Evolutionary conservation across 2,329 filamentous ascomycete genomes (phyloP), one percentile per base, ranked within the genome.

Genomic region (Xylaria sp.): DNA sequence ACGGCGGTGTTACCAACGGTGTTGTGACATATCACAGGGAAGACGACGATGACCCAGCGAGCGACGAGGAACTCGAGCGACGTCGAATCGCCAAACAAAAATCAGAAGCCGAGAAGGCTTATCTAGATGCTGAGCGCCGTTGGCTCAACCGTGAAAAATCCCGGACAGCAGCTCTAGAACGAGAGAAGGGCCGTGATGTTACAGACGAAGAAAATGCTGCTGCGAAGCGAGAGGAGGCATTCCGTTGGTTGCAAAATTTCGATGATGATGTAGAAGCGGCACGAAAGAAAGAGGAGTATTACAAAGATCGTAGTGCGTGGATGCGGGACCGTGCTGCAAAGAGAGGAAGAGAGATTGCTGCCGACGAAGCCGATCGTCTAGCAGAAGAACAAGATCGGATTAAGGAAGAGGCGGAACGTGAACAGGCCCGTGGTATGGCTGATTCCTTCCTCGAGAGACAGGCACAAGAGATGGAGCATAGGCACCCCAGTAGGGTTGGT

Each of bases 61-160:
- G 91, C 71, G 96, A 99, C 75, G 90, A 91, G 13, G 95, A 98
- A 78, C 84, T 98, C 0, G 90, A 97, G 78, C 85, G 86, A 32
- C 87, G 94, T 55, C 88, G 91, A 20, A 81, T 89, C 70, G 87
- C 88, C 28, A 94, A 93, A 79, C 89, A 90, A 72, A 86, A 91
- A 41, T 85, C 90, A 0, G 94, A 97, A 25, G 86, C 89, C 0
- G 92, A 97, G 56, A 93, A 94, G 76, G 83, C 89, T 55, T 97
- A 93, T 77, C 84, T 92, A 0, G 94, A 97, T 73, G 91, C 94
- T 50, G 93, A 97, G 78, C 89, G 93, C 34, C 91, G 93, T 70
- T 98, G 95, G 95, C 84, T 93, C 30, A 97, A 97, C 77, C 89
- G 94, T 52, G 96, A 99, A 79, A 89, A 91, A 62, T 92, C 92